Base-by-base conservation (phyloP, 805 yeast genomes). In the Candida silvicultrix region DNA sequence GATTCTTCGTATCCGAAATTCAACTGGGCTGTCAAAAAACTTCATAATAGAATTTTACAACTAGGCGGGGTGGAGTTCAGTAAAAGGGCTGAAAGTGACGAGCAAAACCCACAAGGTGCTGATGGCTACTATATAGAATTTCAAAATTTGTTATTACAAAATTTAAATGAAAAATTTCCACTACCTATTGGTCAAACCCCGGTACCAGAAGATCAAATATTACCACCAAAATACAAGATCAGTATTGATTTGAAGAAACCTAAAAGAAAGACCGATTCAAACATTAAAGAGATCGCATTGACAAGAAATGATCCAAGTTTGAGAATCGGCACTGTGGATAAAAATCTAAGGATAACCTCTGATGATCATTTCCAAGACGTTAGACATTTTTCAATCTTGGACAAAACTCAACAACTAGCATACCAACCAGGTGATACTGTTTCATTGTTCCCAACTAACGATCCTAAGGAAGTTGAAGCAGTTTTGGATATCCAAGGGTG, bases 1-100 rank as follows among this genome's bases (percentile, higher is more conserved):
- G 98, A 94, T 63, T 83, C 96, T 0, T 83, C 95, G 1, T 94
- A 94, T 61, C 87, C 95, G 5, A 78, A 84, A 52, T 94, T 80
- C 66, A 92, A 94, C 65, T 82, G 81, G 72, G 97, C 96, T n/a
- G 78, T 85, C 34, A 77, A 83, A 49, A 90, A 92, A 58, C 64
- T 94, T 16, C 96, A 92, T 61, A 75, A 80, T 20, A 71, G 99
- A 47, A 58, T 92, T 29, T 56, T 67, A 2, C 97, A 92, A 64
- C 69, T 94, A 15, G 98, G 99, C 1, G 96, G 92, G 2, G 49
- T 51, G 0, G 94, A 85, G 56, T 64, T 89, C 6, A 73, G 83
- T 42, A 74, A 77, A 5, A 68, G 97, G 44, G 86, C 89, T 31
- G 99, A 94, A 56, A 88, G 94, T 20, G 97, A 94, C 65, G 98